phyloP scores from a whole-genome alignment of 805 yeast species.

The Myxozyma mucilagina region DNA sequence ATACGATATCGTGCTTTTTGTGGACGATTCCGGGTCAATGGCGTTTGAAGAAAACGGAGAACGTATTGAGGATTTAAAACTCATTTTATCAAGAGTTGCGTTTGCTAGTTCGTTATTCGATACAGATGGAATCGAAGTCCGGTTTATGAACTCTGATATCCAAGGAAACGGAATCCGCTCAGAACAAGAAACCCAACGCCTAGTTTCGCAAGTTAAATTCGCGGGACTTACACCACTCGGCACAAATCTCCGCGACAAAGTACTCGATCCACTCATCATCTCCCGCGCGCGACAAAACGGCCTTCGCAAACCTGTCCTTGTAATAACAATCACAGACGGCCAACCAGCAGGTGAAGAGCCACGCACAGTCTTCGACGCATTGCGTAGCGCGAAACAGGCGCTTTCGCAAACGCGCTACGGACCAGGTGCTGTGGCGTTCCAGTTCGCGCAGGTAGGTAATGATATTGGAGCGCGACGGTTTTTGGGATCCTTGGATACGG shows the following conservation, averaged over 20 bases:
- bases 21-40: conserved; percentile 42
- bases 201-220: conserved; percentile 34
- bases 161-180: conserved; percentile 34
- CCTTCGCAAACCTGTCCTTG: conserved; percentile 37
- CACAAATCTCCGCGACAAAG: conserved; percentile 33
- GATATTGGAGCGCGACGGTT: conserved; percentile 38
- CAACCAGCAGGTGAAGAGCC: conserved; percentile 39
- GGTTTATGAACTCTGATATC: conserved; percentile 37
- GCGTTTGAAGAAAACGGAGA: conserved; percentile 39
- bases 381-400: conserved; percentile 33
- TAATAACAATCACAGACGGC: conserved; percentile 40
- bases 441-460: conserved; percentile 41
- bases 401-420: conserved; percentile 34
- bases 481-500: conserved; percentile 35
- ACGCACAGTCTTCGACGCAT: conserved; percentile 32
- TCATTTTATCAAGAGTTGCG: conserved; percentile 35
- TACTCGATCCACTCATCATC: conserved; percentile 37
- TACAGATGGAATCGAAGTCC: conserved; percentile 38
- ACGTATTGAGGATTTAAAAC: conserved; percentile 38
- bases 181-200: conserved; percentile 33
- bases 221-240: conserved; percentile 39
- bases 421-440: conserved; percentile 39
- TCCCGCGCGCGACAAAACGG: conserved; percentile 32
- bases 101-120: conserved; percentile 38
- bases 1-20: conserved; percentile 38